Evolutionary conservation across 495 filamentous ascomycete genomes (phyloP), one percentile per base, ranked within the genome.

Genomic region (Lasiosphaeris hirsuta): DNA sequence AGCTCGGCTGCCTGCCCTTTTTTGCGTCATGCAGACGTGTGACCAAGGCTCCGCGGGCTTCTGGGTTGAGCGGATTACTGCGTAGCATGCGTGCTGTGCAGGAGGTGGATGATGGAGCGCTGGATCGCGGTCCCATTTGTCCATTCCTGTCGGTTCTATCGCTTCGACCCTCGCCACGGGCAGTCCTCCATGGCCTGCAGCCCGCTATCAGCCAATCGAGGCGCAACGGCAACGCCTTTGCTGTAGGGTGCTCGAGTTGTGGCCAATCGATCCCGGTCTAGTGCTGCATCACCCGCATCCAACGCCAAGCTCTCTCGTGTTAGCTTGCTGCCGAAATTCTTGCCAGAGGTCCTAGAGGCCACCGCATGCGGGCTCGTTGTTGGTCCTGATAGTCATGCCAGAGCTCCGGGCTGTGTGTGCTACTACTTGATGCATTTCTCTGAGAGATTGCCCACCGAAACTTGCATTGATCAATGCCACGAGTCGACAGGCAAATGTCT

Each of bases 201-300:
- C 34, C 34, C 34, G 48, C 34, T 58, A 52, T 58, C 39, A 11
- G 47, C 56, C 56, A 57, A 57, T 57, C 45, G 40, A 41, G 37
- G 14, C 14, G 13, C 14, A 36, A 17, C 41, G 37, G 34, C 36
- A 50, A 50, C 37, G 14, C 41, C 41, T 15, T 7, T 15, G 39
- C 39, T 41, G 11, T 7, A 2, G 23, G 23, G 23, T 30, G 23
- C 23, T 30, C 23, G 23, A 30, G 23, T 6, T 33, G 23, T 33
- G 33, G 46, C 55, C 55, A 57, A 57, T 57, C 38, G 38, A 42
- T 14, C 17, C 23, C 46, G 23, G 18, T 8, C 37, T 50, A 40
- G 23, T 43, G 45, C 19, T 51, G 55, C 55, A 57, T 50, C 19
- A 57, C 45, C 38, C 39, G 55, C 55, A 43, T 54, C 50, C 41